A percentile compares a stretch with the other conserved stretches of the same genome.
phyloP scores from a whole-genome alignment of 768 basidiomycete species.

The Mycena maculata region DNA sequence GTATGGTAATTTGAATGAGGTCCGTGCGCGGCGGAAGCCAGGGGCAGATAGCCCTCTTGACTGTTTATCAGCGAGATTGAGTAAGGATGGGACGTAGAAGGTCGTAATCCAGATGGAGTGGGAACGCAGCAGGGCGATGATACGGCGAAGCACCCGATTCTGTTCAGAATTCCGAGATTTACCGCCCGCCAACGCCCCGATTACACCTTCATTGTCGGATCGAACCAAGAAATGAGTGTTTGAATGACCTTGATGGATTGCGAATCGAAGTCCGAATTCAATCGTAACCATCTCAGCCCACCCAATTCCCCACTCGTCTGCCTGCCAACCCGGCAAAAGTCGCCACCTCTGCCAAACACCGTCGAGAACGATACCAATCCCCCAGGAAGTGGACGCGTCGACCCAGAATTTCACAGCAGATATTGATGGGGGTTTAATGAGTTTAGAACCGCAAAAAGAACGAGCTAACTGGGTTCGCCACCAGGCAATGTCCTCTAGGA shows the following conservation, averaged over 20 bases:
- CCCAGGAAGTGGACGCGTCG: too few species aligned
- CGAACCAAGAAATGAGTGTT: slow-evolving; percentile 45
- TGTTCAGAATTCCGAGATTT: slow-evolving; percentile 40
- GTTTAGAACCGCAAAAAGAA: slow-evolving; percentile 6
- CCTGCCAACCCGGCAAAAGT: slow-evolving; percentile 45
- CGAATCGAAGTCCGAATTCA: slow-evolving; percentile 51
- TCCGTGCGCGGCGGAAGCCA: too few species aligned
- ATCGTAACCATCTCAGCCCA: slow-evolving; percentile 61
- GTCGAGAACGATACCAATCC: slow-evolving; percentile 50
- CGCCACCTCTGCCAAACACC: slow-evolving; percentile 54
- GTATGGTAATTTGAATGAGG: too few species aligned
- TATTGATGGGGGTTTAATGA: slow-evolving; percentile 29
- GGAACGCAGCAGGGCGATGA: too few species aligned
- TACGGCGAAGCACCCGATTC: slow-evolving; percentile 42
- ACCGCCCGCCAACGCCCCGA: slow-evolving; percentile 45
- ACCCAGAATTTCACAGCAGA: slow-evolving; percentile 5
- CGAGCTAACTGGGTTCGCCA: slow-evolving; percentile 34
- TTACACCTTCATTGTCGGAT: slow-evolving; percentile 56
- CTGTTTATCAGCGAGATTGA: too few species aligned
- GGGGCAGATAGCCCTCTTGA: too few species aligned
- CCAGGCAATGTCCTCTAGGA: slow-evolving; percentile 42
- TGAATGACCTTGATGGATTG: slow-evolving; percentile 39
- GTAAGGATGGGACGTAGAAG: too few species aligned
- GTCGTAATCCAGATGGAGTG: too few species aligned
- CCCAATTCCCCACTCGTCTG: slow-evolving; percentile 46